Conservation (phyloP, 371 early-diverging fungal genomes). For the Capniomyces stellatus region DNA sequence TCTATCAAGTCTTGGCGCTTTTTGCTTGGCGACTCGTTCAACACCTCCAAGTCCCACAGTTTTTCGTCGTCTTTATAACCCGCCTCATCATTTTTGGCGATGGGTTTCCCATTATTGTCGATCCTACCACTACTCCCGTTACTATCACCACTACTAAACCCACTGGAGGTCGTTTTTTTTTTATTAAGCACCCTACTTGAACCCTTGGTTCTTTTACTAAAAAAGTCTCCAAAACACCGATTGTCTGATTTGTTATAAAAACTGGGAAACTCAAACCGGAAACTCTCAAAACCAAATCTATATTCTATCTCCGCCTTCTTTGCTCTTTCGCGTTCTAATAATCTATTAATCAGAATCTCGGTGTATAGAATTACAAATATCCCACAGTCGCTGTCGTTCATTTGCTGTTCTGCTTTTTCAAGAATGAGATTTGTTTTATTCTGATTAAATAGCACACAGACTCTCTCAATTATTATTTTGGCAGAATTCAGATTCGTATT, state of each 20-base stretch:
- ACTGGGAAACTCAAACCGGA: no score
- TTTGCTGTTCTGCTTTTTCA: constrained; percentile 1
- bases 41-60: neutral
- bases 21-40: neutral
- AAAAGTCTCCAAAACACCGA: no score
- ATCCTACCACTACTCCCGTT: no score
- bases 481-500: constrained; percentile 1
- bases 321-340: neutral
- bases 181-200: no score
- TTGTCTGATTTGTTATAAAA: no score
- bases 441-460: neutral
- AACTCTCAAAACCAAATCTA: no score
- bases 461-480: neutral
- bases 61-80: neutral
- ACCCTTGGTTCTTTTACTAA: no score
- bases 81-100: neutral
- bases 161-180: no score
- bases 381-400: constrained; percentile 3
- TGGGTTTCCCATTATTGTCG: no score
- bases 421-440: neutral
- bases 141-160: no score
- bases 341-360: neutral
- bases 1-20: neutral
- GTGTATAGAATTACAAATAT: neutral
- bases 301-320: neutral